Percentiles rank a stretch among this genome's conserved stretches.
Evolutionary conservation across 192 early-diverging fungal genomes (phyloP).

Genomic region (Coemansia sp.): DNA sequence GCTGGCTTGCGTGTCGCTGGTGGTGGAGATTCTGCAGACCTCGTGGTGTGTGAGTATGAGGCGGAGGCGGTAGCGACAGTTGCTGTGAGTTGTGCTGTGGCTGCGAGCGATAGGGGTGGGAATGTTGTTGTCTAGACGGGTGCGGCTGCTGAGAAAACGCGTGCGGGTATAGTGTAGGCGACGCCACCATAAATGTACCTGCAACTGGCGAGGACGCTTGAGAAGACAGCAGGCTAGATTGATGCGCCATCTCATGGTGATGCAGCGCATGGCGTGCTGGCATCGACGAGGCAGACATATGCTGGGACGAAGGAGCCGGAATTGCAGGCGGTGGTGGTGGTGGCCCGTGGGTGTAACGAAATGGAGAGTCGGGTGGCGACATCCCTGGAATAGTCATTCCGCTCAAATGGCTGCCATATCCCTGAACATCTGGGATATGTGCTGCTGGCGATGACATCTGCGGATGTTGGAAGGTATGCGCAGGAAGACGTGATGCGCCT

Average conservation of each 20-base stretch:
- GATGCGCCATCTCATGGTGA: conserved; percentile 8
- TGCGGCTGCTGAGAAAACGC: conserved; percentile 31
- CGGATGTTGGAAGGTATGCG: conserved; percentile 10
- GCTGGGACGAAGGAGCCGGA: conserved; percentile 12
- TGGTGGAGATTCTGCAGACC: conserved; percentile 27
- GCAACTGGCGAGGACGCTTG: conserved; percentile 26
- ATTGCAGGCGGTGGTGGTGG: conserved; percentile 45
- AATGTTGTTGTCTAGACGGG: not conserved
- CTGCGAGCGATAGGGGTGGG: conserved; percentile 17
- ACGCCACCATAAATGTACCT: conserved; percentile 25
- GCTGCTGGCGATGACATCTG: not conserved
- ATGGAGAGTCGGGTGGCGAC: conserved; percentile 47
- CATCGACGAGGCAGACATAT: conserved; percentile 13
- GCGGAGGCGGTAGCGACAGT: conserved; percentile 10
- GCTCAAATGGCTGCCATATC: conserved; percentile 13
- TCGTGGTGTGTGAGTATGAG: conserved; percentile 15
- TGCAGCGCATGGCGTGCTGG: conserved; percentile 19
- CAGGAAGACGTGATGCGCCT: conserved; percentile 9
- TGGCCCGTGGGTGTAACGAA: conserved; percentile 43
- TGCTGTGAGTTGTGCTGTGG: conserved; percentile 14
- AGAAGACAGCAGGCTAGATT: conserved; percentile 3
- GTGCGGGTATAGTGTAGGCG: conserved; percentile 45
- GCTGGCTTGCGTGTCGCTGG: conserved; percentile 45
- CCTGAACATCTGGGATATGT: conserved; percentile 6
- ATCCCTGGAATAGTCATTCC: conserved; percentile 27